Base-by-base conservation (phyloP, 495 filamentous ascomycete species). In the Geopyxis carbonaria region DNA sequence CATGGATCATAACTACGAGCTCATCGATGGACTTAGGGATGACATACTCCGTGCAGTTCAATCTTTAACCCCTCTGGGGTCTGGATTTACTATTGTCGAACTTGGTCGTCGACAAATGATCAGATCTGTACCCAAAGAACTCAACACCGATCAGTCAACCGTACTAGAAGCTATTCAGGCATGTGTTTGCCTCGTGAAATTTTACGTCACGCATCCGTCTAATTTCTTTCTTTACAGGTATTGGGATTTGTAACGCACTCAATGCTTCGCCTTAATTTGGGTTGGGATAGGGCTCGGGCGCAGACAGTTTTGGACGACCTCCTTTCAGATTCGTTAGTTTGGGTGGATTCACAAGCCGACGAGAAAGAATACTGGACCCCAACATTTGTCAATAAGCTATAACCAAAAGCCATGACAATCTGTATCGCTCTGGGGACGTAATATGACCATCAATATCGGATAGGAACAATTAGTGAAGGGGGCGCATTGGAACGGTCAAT, bases 321-420 rank as follows among this genome's bases (percentile, higher is more conserved):
- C 16, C 58, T 94, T n/a, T 75, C 75, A 4, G 87, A 93, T 53
- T 80, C 80, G 18, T 69, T 99, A 57, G 78, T 95, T 13, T 99
- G 89, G 89, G 71, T 95, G 5, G 89, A 99, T 60, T 69, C 66
- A 34, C 86, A 95, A 59, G 74, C 71, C 13, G 65, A 68, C 5
- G 86, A 95, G 62, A 83, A 75, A 51, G 89, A 95, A 60, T 99
- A 93, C 53, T 99, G 89, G 91, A 85, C 79, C 37, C 91, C 89
- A 15, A 45, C 41, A 4, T 55, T 56, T 40, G 46, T 52, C 35
- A 27, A 35, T 13, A 45, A 40, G 38, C 32, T 22, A 29, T 44
- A 38, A n/a, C n/a, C n/a, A n/a, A n/a, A n/a, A n/a, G n/a, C n/a
- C n/a, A n/a, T n/a, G n/a, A n/a, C n/a, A n/a, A n/a, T n/a, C n/a